Percentiles rank a stretch among this genome's conserved stretches.
Evolutionary conservation across 31 red algal genomes (phyloP).

Genomic region (Porphyra umbilicalis): DNA sequence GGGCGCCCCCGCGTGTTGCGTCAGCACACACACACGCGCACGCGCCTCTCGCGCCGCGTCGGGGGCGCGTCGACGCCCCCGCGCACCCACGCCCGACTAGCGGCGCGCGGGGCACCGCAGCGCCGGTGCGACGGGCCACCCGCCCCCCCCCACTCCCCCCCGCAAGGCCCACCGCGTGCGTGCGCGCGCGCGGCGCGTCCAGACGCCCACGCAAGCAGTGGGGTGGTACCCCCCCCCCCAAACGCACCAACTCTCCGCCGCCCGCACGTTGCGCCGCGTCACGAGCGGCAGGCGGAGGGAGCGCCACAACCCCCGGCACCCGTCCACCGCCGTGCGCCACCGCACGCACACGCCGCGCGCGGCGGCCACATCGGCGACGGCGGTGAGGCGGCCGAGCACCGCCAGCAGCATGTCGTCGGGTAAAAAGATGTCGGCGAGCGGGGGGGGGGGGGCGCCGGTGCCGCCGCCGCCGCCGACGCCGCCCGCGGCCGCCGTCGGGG

Average conservation of each 20-base stretch:
- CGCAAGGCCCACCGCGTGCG: too few relatives aligned
- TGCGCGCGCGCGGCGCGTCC: too few relatives aligned
- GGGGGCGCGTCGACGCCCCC: too few relatives aligned
- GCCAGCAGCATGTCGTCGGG: slow-evolving; percentile 53
- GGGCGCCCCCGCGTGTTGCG: too few relatives aligned
- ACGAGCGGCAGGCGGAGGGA: slow-evolving; percentile 28
- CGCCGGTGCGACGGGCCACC: too few relatives aligned
- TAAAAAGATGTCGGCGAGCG: slow-evolving; percentile 5
- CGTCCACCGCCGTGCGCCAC: slow-evolving; percentile 39
- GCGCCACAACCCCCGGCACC: slow-evolving; percentile 37
- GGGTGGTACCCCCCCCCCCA: neutral
- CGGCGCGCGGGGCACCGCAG: too few relatives aligned
- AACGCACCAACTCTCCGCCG: slow-evolving; percentile 42
- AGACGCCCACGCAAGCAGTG: too few relatives aligned
- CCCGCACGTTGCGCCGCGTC: slow-evolving; percentile 14
- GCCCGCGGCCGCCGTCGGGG: neutral
- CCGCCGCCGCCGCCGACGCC: neutral
- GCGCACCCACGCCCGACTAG: too few relatives aligned
- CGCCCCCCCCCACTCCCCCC: neutral
- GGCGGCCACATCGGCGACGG: slow-evolving; percentile 42
- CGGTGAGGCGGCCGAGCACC: slow-evolving; percentile 36
- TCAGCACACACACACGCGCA: too few relatives aligned
- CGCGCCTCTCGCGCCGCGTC: too few relatives aligned
- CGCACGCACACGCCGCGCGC: slow-evolving; percentile 35
- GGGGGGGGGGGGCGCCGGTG: neutral